Conservation (phyloP, 179 eudicot species). For the Heliamphora pulchella region DNA sequence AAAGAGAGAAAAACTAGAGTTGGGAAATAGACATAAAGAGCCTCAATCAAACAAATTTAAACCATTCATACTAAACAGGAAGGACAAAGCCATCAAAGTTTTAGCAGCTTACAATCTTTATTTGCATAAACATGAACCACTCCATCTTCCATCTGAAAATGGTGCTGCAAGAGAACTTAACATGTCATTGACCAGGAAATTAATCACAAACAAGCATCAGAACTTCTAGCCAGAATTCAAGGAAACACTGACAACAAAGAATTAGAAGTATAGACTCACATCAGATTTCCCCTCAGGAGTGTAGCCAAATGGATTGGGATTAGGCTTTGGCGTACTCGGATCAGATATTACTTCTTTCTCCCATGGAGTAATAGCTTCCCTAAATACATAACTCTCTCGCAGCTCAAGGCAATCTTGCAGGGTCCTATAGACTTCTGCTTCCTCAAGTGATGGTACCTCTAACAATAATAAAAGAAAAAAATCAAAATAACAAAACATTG, state of each 20-base stretch:
- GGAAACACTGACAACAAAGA: background rate
- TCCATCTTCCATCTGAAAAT: constrained; percentile 98
- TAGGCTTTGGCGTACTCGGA: constrained; percentile 89
- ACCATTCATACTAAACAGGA: constrained; percentile 6
- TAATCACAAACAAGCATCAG: constrained; percentile 2
- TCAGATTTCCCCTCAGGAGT: constrained; percentile 65
- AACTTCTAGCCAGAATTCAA: background rate
- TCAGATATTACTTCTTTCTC: constrained; percentile 83
- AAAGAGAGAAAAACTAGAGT: constrained; percentile 6
- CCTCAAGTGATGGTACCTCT: constrained; percentile 88
- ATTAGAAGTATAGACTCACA: constrained; percentile 39
- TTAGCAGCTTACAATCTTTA: constrained; percentile 60
- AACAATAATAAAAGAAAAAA: constrained; percentile 11
- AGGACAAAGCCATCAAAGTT: constrained; percentile 4
- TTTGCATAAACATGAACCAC: constrained; percentile 87
- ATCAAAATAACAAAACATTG: background rate
- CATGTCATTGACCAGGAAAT: constrained; percentile 7
- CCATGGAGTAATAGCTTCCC: constrained; percentile 93
- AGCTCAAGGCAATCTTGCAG: constrained; percentile 90
- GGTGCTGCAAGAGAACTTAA: constrained; percentile 53
- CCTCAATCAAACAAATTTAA: constrained; percentile 1
- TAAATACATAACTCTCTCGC: constrained; percentile 75
- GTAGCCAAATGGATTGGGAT: constrained; percentile 72
- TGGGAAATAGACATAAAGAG: background rate
- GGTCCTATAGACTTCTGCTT: constrained; percentile 69